phyloP scores from a whole-genome alignment of 768 basidiomycete genomes.

The Termitomyces titanicus region DNA sequence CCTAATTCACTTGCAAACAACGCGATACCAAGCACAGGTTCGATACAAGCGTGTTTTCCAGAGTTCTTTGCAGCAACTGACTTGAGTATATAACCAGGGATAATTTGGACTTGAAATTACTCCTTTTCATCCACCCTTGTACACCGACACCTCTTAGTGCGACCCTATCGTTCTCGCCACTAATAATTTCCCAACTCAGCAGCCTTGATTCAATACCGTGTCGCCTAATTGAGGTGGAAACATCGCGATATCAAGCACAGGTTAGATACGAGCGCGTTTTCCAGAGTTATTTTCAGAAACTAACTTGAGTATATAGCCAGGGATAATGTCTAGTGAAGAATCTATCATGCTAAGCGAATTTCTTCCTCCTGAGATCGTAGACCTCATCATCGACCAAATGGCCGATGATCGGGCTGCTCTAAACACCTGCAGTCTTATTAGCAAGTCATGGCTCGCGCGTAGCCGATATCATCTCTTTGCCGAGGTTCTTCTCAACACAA shows the following conservation, averaged over 20 bases:
- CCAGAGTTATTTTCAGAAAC: background rate
- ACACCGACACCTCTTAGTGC: background rate
- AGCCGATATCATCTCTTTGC: conserved; percentile 13
- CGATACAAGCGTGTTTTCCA: background rate
- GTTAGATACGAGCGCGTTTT: background rate
- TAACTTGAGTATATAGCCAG: background rate
- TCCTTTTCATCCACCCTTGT: background rate
- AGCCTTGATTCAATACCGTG: background rate
- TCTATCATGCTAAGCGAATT: background rate
- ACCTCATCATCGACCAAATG: conserved; percentile 19
- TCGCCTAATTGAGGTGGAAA: background rate
- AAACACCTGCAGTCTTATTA: conserved; percentile 11
- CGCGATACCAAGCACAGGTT: background rate
- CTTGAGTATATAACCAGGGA: background rate
- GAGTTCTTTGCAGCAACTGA: background rate
- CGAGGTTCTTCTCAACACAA: conserved; percentile 3
- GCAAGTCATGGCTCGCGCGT: conserved; percentile 13
- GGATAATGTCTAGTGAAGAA: background rate
- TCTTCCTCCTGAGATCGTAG: conserved; percentile 16
- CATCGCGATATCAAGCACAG: background rate
- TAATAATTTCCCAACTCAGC: too few relatives aligned
- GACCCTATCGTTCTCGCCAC: background rate
- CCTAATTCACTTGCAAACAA: background rate
- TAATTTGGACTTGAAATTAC: too few relatives aligned
- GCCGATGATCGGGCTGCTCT: conserved; percentile 12